Conservation (phyloP, 495 filamentous ascomycete species). For the Penicillium lividum region DNA sequence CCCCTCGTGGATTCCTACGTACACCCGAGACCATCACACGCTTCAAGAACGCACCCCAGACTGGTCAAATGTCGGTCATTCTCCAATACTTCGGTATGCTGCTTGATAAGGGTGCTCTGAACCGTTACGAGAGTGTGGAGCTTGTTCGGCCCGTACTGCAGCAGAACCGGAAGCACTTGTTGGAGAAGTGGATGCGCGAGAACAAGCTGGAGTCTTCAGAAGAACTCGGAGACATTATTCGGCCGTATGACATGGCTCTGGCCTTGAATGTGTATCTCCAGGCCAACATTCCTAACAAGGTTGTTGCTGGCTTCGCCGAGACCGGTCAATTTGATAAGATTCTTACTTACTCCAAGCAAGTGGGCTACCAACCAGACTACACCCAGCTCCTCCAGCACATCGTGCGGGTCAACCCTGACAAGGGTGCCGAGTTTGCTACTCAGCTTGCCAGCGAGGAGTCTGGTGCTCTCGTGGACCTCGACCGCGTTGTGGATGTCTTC, state of each 20-base stretch:
- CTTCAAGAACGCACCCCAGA: conserved; percentile 80
- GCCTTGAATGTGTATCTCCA: conserved; percentile 84
- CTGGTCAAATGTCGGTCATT: conserved; percentile 81
- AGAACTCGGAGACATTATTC: conserved; percentile 91
- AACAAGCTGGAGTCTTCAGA: conserved; percentile 95
- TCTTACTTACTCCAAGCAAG: conserved; percentile 79
- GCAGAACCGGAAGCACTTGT: conserved; percentile 90
- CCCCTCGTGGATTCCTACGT: conserved; percentile 90
- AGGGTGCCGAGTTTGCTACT: conserved; percentile 90
- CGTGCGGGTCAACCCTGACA: conserved; percentile 87
- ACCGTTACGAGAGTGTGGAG: conserved; percentile 91
- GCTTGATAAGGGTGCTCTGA: conserved; percentile 89
- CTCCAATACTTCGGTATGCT: conserved; percentile 98
- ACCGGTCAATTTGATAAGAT: conserved; percentile 97
- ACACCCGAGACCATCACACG: conserved; percentile 91
- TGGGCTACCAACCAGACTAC: conserved; percentile 88
- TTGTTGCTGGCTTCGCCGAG: conserved; percentile 91
- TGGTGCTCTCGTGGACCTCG: conserved; percentile 85
- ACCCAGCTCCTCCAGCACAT: conserved; percentile 89
- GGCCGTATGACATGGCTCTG: conserved; percentile 81
- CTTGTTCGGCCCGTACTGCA: conserved; percentile 88
- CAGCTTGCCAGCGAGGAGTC: conserved; percentile 81
- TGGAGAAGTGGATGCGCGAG: conserved; percentile 97
- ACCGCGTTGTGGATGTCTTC: conserved; percentile 96
- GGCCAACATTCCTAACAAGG: conserved; percentile 86